phyloP scores from a whole-genome alignment of 495 filamentous ascomycete species.

The Usnea hakonensis region DNA sequence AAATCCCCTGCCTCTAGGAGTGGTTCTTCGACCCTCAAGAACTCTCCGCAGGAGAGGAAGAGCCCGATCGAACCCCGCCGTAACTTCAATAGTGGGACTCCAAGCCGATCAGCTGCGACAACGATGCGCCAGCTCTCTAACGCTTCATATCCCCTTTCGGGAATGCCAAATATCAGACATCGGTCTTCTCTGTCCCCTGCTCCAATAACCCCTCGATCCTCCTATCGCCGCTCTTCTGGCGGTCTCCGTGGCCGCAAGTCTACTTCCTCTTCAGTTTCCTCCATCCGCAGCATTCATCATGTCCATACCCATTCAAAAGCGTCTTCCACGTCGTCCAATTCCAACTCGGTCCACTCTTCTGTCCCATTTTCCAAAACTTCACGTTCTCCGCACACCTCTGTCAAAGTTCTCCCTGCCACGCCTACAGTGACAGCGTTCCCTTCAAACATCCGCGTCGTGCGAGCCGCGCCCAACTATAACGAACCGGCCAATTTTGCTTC shows the following conservation, averaged over 20 bases:
- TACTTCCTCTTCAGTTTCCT: constrained; percentile 91
- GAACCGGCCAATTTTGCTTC: constrained; percentile 38
- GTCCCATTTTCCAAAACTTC: constrained; percentile 41
- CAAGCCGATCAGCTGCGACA: constrained; percentile 7
- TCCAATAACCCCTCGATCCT: constrained; percentile 79
- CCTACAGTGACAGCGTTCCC: constrained; percentile 75
- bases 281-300: constrained; percentile 85
- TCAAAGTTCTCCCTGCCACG: constrained; percentile 91
- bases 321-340: constrained; percentile 82
- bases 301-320: constrained; percentile 84
- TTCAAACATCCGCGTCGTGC: constrained; percentile 76
- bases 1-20: constrained; percentile 54
- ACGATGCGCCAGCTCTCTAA: constrained; percentile 12
- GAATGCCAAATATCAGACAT: constrained; percentile 45
- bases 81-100: constrained; percentile 5
- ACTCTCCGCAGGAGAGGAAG: constrained; percentile 11
- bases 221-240: constrained; percentile 64
- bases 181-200: constrained; percentile 83
- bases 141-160: constrained; percentile 27
- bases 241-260: constrained; percentile 88
- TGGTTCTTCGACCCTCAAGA: constrained; percentile 48
- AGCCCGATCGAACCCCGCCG: constrained; percentile 10
- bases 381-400: constrained; percentile 75
- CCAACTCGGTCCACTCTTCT: constrained; percentile 60
- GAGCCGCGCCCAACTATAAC: constrained; percentile 50